Evolutionary conservation across 1,284 basidiomycete genomes (phyloP).

Genomic region (Cryptococcus jaspeensis): DNA sequence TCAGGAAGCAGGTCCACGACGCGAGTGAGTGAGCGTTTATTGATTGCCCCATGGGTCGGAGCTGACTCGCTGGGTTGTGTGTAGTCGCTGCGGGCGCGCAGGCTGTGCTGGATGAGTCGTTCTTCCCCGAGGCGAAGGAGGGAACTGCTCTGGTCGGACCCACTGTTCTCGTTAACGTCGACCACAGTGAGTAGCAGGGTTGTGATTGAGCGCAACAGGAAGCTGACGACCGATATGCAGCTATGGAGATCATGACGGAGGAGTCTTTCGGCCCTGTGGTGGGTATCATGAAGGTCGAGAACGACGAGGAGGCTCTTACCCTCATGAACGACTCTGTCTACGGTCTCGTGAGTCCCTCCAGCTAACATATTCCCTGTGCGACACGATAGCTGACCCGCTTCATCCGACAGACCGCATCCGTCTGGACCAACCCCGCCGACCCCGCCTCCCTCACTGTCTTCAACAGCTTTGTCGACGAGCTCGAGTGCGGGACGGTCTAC

Average conservation of each 20-base stretch:
- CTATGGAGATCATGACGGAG: conserved; percentile 89
- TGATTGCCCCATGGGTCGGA: background rate
- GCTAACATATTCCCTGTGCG: background rate
- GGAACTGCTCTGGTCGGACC: conserved; percentile 84
- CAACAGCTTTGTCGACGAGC: conserved; percentile 65
- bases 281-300: conserved; percentile 78
- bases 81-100: conserved; percentile 74
- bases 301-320: conserved; percentile 69
- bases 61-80: background rate
- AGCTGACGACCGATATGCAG: conserved; percentile 50
- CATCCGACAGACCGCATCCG: conserved; percentile 64
- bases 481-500: conserved; percentile 87
- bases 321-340: conserved; percentile 97
- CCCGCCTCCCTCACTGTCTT: conserved; percentile 64
- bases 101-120: conserved; percentile 66
- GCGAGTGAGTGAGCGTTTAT: conserved; percentile 59
- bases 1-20: conserved; percentile 79
- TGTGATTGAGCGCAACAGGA: background rate
- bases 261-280: conserved; percentile 67
- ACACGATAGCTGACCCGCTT: background rate
- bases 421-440: conserved; percentile 78
- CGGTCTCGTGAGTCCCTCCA: conserved; percentile 58
- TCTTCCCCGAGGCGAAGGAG: conserved; percentile 66
- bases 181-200: conserved; percentile 67
- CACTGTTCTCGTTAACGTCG: conserved; percentile 80